Conservation (phyloP, 345 rosid genomes). For the Capsella bursapastoris region DNA sequence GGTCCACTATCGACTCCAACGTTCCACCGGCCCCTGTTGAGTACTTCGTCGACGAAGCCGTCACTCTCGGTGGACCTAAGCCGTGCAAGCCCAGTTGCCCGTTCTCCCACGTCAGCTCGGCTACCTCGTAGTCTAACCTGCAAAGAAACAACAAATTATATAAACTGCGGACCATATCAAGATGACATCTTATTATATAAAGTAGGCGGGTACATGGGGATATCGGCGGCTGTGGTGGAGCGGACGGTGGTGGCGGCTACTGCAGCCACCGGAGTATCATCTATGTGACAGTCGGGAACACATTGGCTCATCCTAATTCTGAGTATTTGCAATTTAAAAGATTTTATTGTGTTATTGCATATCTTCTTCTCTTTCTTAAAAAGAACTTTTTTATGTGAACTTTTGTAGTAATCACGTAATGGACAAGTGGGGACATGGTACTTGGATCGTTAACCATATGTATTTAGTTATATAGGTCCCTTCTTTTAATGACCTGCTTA, state of each 20-base stretch:
- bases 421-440: constrained; percentile 38
- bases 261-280: constrained; percentile 47
- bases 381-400: constrained; percentile 26
- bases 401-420: constrained; percentile 32
- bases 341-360: constrained; percentile 7
- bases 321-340: not conserved
- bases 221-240: constrained; percentile 49
- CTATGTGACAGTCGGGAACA: constrained; percentile 80
- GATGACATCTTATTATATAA: not conserved
- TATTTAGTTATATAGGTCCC: constrained; percentile 28
- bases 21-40: constrained; percentile 69
- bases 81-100: constrained; percentile 87
- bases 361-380: constrained; percentile 30
- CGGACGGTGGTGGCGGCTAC: constrained; percentile 42
- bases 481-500: constrained; percentile 25
- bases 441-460: constrained; percentile 31
- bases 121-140: constrained; percentile 80
- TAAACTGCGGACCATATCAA: not conserved
- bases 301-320: constrained; percentile 71
- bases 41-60: constrained; percentile 49
- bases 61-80: constrained; percentile 62
- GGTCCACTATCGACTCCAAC: constrained; percentile 89
- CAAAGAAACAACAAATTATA: not conserved
- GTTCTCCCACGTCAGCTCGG: constrained; percentile 97
- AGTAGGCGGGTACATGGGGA: constrained; percentile 51